These are phyloP conservation scores for Apiosordaria backusii DNA, from an alignment of 495 filamentous ascomycete species.

Conservation along the genomic window DNA sequence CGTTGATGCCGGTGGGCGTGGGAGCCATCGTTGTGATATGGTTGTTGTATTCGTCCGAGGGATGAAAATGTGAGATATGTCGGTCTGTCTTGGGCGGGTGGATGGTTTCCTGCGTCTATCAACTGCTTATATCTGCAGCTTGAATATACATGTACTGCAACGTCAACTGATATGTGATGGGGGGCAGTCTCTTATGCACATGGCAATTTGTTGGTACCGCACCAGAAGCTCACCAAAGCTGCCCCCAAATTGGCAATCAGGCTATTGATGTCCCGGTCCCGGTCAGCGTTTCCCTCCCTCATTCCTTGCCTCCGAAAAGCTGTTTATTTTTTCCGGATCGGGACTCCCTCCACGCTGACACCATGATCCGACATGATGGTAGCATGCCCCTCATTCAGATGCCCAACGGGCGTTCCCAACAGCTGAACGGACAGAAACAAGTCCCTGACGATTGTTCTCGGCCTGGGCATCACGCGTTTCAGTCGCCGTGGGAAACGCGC, in stretches of 20 bases:
- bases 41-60: background rate
- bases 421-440: background rate
- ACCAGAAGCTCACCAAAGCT: background rate
- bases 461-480: background rate
- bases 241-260: background rate
- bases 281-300: background rate
- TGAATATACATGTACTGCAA: background rate
- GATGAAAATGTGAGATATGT: too few species aligned
- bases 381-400: background rate
- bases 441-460: background rate
- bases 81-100: background rate
- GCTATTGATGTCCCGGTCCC: background rate
- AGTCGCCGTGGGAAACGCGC: background rate
- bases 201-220: background rate
- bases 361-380: background rate
- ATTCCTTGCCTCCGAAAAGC: background rate
- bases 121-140: background rate
- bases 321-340: background rate
- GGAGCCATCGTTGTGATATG: background rate
- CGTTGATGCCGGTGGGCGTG: slow-evolving; percentile 44
- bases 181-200: background rate
- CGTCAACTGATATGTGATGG: background rate
- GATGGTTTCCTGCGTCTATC: background rate
- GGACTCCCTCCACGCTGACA: background rate
- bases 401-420: background rate